Conservation (phyloP, 2,329 filamentous ascomycete genomes). For the Penicillium sp. region DNA sequence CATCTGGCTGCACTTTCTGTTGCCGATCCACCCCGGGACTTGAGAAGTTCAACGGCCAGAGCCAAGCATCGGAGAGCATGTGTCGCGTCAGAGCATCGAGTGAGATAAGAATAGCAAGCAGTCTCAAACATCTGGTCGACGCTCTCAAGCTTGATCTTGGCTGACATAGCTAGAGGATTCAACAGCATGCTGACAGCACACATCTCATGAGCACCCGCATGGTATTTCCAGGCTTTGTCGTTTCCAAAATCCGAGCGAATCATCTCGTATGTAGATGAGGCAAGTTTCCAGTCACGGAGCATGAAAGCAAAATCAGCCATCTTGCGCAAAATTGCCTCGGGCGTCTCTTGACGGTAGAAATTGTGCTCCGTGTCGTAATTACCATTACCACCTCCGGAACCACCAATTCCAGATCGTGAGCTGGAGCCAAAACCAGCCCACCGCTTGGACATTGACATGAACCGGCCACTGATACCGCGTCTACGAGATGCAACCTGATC, state of each 20-base stretch:
- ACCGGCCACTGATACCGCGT: slow-evolving; percentile 85
- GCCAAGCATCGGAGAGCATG: slow-evolving; percentile 77
- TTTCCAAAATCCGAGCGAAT: slow-evolving; percentile 86
- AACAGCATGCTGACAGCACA: slow-evolving; percentile 81
- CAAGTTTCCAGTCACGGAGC: slow-evolving; percentile 93
- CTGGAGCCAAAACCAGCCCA: slow-evolving; percentile 79
- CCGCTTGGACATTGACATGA: slow-evolving; percentile 89
- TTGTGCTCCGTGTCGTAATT: slow-evolving; percentile 80
- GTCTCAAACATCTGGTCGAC: slow-evolving; percentile 87
- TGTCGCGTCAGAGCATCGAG: slow-evolving; percentile 77
- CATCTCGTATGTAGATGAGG: slow-evolving; percentile 88
- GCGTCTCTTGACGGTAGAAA: slow-evolving; percentile 80
- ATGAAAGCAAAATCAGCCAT: slow-evolving; percentile 95
- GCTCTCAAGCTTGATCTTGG: slow-evolving; percentile 77
- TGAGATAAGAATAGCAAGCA: slow-evolving; percentile 89
- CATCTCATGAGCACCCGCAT: slow-evolving; percentile 95
- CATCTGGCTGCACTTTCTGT: slow-evolving; percentile 87
- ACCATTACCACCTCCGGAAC: slow-evolving; percentile 49
- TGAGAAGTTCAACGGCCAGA: slow-evolving; percentile 78
- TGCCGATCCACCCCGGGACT: slow-evolving; percentile 75
- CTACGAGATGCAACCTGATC: slow-evolving; percentile 92
- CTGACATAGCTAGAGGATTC: slow-evolving; percentile 69
- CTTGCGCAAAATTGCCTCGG: slow-evolving; percentile 90
- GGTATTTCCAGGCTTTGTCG: slow-evolving; percentile 95
- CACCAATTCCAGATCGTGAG: slow-evolving; percentile 61